Percentiles rank a stretch among this genome's conserved stretches.
Conservation (phyloP, 108 stramenopile species). For the Parietichytrium sp. region DNA sequence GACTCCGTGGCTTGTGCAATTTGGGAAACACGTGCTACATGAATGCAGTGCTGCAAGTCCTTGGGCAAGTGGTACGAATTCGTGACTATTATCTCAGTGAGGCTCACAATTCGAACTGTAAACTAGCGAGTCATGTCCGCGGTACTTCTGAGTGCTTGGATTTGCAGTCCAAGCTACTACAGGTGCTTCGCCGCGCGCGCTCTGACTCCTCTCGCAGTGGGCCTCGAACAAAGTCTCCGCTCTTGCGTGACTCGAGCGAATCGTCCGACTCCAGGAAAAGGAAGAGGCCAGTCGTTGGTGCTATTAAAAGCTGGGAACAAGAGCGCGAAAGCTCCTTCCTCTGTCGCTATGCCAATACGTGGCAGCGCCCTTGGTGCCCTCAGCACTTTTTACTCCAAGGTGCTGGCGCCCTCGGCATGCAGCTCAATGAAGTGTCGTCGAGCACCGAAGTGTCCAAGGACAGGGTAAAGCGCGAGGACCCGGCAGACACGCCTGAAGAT, state of each 20-base stretch:
- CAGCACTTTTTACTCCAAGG: too few relatives aligned
- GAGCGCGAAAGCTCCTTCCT: constrained; percentile 9
- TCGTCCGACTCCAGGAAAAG: not conserved
- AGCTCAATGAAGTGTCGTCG: not conserved
- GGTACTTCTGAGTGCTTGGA: not conserved
- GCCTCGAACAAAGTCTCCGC: too few relatives aligned
- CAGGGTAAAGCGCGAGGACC: too few relatives aligned
- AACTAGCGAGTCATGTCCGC: not conserved
- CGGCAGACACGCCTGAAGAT: too few relatives aligned
- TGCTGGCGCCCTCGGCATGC: too few relatives aligned
- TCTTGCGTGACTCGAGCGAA: too few relatives aligned
- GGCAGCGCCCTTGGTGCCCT: not conserved
- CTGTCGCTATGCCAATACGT: not conserved
- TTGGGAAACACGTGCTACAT: constrained; percentile 40
- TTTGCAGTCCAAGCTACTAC: not conserved
- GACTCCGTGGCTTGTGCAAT: constrained; percentile 36
- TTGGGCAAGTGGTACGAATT: not conserved
- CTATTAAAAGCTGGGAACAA: too few relatives aligned
- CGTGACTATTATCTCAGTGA: not conserved
- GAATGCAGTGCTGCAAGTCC: constrained; percentile 38
- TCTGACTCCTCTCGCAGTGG: too few relatives aligned
- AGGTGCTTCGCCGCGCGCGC: not conserved
- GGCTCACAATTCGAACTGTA: not conserved
- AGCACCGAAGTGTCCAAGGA: not conserved
- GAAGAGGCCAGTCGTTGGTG: too few relatives aligned